Base-by-base conservation (phyloP, 23 red algal genomes). In the Gracilaria domingensis region DNA sequence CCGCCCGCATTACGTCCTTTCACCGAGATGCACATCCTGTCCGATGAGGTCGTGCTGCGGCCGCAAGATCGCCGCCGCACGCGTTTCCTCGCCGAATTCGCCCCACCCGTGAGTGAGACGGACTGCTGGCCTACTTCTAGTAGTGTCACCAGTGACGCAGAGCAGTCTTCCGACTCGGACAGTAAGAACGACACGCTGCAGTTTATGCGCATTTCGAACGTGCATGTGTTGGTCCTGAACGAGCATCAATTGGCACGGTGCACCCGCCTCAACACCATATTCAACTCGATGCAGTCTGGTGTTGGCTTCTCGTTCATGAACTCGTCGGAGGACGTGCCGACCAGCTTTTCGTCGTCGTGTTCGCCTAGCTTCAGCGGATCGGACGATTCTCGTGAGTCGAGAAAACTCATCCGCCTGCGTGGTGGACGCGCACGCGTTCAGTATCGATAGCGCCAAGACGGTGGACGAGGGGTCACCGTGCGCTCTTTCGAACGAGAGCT, bases 301-400 rank as follows among this genome's bases (percentile, higher is more conserved):
- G 86, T 71, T 9, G 86, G 47, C 48, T 80, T 89, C 62, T 78
- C 69, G 29, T 89, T 80, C 20, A 79, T 89, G 72, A 89, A 89
- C 75, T 89, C 86, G 18, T 80, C 75, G 18, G 86, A 89, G 28
- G 86, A 89, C 62, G 72, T 89, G 33, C 23, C 34, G 2, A 83
- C 57, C 38, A n/a, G 18, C 39, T 45, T 23, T 8, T 1, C 65
- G 7, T 70, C 28, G 8, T 25, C 75, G 21, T 79, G 16, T 14
- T 45, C 69, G 6, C 32, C 75, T n/a, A 30, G 25, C 8, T 53
- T 17, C 23, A 36, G 26, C 8, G 18, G 49, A 23, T 37, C 33
- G 9, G 77, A 81, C 0, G 18, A 56, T 30, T 56, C 16, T 56
- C 51, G 25, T 16, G 77, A 81, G 20, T 79, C 86, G 49, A 38